These are phyloP conservation scores for Moringa oleifera DNA, from an alignment of 345 rosid genomes.

Conservation along the genomic window DNA sequence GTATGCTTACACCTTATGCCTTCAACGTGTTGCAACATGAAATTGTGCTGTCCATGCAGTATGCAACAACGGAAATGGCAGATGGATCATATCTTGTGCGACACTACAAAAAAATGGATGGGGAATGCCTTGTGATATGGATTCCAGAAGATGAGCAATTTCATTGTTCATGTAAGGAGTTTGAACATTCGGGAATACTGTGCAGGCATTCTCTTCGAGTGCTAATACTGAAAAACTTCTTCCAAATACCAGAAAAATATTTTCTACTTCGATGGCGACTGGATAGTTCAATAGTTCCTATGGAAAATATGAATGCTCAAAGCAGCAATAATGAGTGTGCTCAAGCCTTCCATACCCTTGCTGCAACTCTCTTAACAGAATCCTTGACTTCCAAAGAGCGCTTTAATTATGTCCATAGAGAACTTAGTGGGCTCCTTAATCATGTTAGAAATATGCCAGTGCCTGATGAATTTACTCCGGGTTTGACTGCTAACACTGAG, in stretches of 20 bases:
- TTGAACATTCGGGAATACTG: constrained; percentile 71
- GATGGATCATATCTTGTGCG: constrained; percentile 71
- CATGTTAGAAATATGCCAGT: constrained; percentile 49
- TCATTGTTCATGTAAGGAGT: constrained; percentile 91
- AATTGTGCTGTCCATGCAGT: constrained; percentile 75
- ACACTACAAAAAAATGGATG: constrained; percentile 82
- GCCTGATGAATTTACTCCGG: neutral
- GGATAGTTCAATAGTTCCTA: constrained; percentile 37
- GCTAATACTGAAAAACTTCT: constrained; percentile 62
- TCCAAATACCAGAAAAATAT: constrained; percentile 79
- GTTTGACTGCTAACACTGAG: constrained; percentile 2
- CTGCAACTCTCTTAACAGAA: constrained; percentile 61
- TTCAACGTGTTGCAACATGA: constrained; percentile 69
- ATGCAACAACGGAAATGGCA: constrained; percentile 66
- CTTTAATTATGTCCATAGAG: constrained; percentile 49
- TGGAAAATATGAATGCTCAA: constrained; percentile 40
- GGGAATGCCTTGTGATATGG: constrained; percentile 67
- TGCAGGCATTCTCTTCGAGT: constrained; percentile 85
- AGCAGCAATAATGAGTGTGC: constrained; percentile 48
- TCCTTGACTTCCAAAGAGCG: constrained; percentile 59
- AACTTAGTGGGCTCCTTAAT: constrained; percentile 49
- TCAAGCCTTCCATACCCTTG: constrained; percentile 60
- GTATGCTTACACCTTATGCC: constrained; percentile 71
- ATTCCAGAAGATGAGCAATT: constrained; percentile 70
- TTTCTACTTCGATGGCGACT: constrained; percentile 67